phyloP scores from a whole-genome alignment of 352 stramenopile genomes.

The Phytophthora macrochlamydospora region DNA sequence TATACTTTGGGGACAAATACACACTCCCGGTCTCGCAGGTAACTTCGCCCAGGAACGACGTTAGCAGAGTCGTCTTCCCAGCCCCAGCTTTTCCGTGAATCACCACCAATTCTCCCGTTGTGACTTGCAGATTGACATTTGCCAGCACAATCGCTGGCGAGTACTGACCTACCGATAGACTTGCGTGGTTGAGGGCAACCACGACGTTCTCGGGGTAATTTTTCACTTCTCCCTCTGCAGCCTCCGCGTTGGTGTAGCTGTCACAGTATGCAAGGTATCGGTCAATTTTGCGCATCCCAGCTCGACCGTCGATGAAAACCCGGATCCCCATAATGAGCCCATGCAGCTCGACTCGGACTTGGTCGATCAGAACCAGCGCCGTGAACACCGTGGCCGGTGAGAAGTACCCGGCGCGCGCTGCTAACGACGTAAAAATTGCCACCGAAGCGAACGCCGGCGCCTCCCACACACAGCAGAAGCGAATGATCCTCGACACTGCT shows the following conservation, averaged over 20 bases:
- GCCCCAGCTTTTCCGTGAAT: slow-evolving; percentile 43
- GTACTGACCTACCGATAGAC: slow-evolving; percentile 21
- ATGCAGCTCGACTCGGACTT: slow-evolving; percentile 39
- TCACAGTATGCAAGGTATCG: slow-evolving; percentile 32
- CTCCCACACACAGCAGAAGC: slow-evolving; percentile 46
- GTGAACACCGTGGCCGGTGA: slow-evolving; percentile 45
- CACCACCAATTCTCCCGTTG: slow-evolving; percentile 40
- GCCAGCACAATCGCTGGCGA: slow-evolving; percentile 35
- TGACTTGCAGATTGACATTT: slow-evolving; percentile 35
- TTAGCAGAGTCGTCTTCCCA: slow-evolving; percentile 49
- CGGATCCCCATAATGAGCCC: slow-evolving; percentile 39
- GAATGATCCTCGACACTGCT: slow-evolving; percentile 29
- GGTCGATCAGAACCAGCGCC: slow-evolving; percentile 39
- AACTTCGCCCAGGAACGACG: slow-evolving; percentile 42
- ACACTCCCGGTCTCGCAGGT: slow-evolving; percentile 29
- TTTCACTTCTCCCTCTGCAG: slow-evolving; percentile 7
- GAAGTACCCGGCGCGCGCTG: slow-evolving; percentile 28
- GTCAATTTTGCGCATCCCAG: slow-evolving; percentile 29
- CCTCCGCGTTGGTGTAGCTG: slow-evolving; percentile 4
- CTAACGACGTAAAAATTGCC: slow-evolving; percentile 39
- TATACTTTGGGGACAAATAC: slow-evolving; percentile 31
- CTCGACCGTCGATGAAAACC: slow-evolving; percentile 30
- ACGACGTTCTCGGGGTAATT: slow-evolving; percentile 25
- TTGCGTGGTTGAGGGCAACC: slow-evolving; percentile 27
- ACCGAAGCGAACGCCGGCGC: slow-evolving; percentile 38